Evolutionary conservation across 208 protist genomes (phyloP), one percentile per base, ranked within the genome.

Genomic region (Trypanosoma mega): DNA sequence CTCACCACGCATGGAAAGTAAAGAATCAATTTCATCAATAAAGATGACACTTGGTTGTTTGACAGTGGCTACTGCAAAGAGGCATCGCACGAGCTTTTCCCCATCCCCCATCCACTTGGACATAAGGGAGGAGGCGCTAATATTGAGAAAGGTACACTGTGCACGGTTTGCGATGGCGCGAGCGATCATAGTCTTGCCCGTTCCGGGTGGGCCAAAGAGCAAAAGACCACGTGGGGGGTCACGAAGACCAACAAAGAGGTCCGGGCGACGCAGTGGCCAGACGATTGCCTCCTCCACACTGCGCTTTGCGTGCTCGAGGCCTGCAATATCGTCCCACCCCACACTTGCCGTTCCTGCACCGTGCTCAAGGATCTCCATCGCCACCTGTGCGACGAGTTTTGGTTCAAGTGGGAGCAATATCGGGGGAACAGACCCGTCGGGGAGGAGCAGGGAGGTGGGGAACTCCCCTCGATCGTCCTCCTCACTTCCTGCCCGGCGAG

Each of bases 1-100:
- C 36, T 94, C 87, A 2, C 76, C 76, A 27, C 94, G 80, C 69
- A 68, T 68, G 5, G 87, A 87, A 23, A 97, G 82, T 7, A 98
- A 68, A 0, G 82, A 88, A 70, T 99, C 98, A 37, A 98, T 86
- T 67, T 98, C 94, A 55, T 98, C 94, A 46, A 98, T 93, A 62
- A 98, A 98, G 29, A 98, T 87, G 30, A 97, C 87, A 34, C 76
- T 77, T 12, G 92, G 92, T 57, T 93, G 80, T 56, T 84, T 80
- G 33, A 90, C 72, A 2, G 67, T 77, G 11, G 94, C 94, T 27
- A 97, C 79, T 29, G 84, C 84, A 74, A 98, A 97, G 18, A 98
- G 58, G 55, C 80, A 83, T 30, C 85, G 81, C 30, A 98, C 88
- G 39, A 96, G 64, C 68, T 97, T 94, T 69, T 97, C 90, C 3